Evolutionary conservation across 2,329 filamentous ascomycete species (phyloP).

Genomic region (Lasiodiplodia sp.): DNA sequence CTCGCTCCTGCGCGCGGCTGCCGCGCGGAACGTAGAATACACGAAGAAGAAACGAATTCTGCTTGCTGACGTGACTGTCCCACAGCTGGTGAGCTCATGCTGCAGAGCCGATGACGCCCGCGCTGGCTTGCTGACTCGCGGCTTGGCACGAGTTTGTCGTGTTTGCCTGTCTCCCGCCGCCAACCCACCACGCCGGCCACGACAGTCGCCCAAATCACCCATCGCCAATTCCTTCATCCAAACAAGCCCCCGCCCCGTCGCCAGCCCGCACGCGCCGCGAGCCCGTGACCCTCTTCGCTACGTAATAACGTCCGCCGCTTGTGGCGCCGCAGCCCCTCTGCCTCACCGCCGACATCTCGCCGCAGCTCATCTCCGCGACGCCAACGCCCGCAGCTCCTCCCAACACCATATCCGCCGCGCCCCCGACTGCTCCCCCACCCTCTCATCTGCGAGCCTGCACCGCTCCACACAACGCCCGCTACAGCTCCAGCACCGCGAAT

Average conservation of each 20-base stretch:
- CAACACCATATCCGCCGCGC: conserved; percentile 23
- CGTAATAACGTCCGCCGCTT: conserved; percentile 20
- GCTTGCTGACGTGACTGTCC: neutral
- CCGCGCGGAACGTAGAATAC: neutral
- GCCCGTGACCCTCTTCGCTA: conserved; percentile 14
- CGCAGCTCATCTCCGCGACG: conserved; percentile 30
- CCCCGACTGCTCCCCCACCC: conserved; percentile 8
- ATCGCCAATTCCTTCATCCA: conserved; percentile 25
- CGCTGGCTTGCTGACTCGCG: neutral
- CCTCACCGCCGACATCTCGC: conserved; percentile 29
- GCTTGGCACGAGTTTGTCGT: conserved; percentile 7
- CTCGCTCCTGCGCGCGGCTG: neutral
- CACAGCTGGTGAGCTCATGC: neutral
- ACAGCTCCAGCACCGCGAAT: conserved; percentile 19
- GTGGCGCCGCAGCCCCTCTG: conserved; percentile 27
- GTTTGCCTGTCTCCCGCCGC: conserved; percentile 17
- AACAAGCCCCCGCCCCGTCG: conserved; percentile 12
- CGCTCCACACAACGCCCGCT: neutral
- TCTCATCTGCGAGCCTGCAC: neutral
- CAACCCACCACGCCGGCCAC: conserved; percentile 27
- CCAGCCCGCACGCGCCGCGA: conserved; percentile 2
- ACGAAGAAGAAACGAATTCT: neutral
- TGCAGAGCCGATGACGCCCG: conserved; percentile 12
- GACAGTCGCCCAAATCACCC: conserved; percentile 27
- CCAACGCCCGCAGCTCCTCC: conserved; percentile 27